A percentile compares a stretch with the other conserved stretches of the same genome.
Conservation (phyloP, 768 basidiomycete genomes). For the Mycena pura region DNA sequence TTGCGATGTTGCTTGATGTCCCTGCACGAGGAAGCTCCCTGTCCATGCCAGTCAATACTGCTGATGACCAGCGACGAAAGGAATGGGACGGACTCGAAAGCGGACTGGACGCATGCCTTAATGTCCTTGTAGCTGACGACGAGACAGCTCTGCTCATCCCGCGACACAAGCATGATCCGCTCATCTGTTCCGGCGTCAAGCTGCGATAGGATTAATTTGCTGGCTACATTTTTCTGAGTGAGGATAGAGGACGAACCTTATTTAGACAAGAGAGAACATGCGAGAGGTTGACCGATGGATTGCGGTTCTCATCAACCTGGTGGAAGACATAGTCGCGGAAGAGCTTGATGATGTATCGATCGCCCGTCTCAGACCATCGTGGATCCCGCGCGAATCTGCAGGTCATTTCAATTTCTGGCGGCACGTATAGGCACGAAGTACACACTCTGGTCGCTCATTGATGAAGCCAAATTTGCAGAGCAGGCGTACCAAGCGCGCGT, state of each 20-base stretch:
- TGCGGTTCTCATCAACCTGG: conserved; percentile 90
- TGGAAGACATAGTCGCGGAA: conserved; percentile 99
- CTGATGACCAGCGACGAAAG: neutral
- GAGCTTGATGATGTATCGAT: conserved; percentile 96
- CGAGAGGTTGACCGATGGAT: conserved; percentile 86
- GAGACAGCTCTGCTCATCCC: conserved; percentile 96
- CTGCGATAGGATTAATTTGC: conserved; percentile 45
- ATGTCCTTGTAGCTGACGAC: conserved; percentile 94
- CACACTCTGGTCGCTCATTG: conserved; percentile 98
- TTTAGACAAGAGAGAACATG: conserved; percentile 94
- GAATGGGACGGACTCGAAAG: conserved; percentile 70
- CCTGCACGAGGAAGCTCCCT: conserved; percentile 57
- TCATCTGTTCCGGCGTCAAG: conserved; percentile 95
- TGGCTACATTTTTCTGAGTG: conserved; percentile 1
- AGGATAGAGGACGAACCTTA: conserved; percentile 58
- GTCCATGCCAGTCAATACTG: conserved; percentile 2
- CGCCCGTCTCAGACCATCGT: conserved; percentile 98
- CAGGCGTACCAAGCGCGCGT: conserved; percentile 87
- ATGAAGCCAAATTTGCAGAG: conserved; percentile 97
- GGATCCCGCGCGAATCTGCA: conserved; percentile 93
- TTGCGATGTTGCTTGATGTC: conserved; percentile 3
- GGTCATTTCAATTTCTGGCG: neutral
- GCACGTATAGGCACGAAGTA: conserved; percentile 22
- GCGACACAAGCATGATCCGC: conserved; percentile 90
- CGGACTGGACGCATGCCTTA: conserved; percentile 82